Base-by-base conservation (phyloP, 1,139 yeast species). In the Pichia sp. region DNA sequence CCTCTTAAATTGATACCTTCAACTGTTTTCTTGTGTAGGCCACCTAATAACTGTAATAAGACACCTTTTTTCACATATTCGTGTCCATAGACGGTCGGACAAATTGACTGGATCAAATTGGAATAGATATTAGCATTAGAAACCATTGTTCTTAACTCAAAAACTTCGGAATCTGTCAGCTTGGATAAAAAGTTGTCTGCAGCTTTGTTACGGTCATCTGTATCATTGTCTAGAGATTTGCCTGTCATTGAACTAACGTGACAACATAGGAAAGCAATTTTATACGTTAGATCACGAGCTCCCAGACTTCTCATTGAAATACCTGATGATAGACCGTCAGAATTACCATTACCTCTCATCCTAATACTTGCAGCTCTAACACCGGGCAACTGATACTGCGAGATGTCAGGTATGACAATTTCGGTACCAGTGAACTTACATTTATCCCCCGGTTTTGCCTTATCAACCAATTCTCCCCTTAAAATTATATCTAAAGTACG, bases 401-500 rank as follows among this genome's bases (percentile, higher is more conserved):
- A 72, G 8, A 94, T 85, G 66, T 92, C 98, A 1, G 99, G 99
- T 28, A 92, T 79, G 11, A 92, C 98, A 49, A 94, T 88, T 60
- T 88, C 95, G 1, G 96, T 85, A 42, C 99, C 99, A 0, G 96
- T 87, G 63, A 94, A 90, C 54, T 81, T 79, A 67, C 97, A 87
- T 62, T 88, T 85, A 64, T 92, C 98, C 53, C 99, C 99, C 0
- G 99, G 97, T 64, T 92, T 94, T 3, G 97, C 97, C 53, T 90
- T 75, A 62, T 92, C 99, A 7, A 94, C 98, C 43, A 88, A 75
- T 56, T 92, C 97, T 40, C 98, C 98, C 58, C 98, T 75, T 46
- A 92, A 68, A 46, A 92, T 85, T 29, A 92, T 95, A 64, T 92
- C 98, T 54, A 92, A 67, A 8, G 97, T 92, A 63, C 99, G 77